phyloP scores from a whole-genome alignment of 2,329 filamentous ascomycete species.

The Colletotrichum sp. region DNA sequence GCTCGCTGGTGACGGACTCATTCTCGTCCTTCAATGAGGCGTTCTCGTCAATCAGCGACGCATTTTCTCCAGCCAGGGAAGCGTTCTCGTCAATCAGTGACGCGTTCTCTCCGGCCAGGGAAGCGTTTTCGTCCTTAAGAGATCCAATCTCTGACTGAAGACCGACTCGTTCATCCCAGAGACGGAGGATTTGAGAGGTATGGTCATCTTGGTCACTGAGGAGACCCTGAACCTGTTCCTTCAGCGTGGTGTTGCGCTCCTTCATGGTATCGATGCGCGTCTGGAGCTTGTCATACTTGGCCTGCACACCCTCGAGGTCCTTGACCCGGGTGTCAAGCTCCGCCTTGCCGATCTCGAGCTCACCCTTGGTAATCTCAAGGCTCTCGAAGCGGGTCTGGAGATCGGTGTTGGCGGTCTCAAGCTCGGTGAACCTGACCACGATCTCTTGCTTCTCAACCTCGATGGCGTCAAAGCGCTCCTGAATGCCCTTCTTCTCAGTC shows the following conservation, averaged over 20 bases:
- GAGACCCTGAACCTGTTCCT: conserved; percentile 6
- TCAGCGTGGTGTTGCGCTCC: conserved; percentile 12
- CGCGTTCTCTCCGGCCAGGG: conserved; percentile 1
- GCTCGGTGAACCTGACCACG: conserved; percentile 1
- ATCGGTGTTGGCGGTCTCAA: conserved; percentile 11
- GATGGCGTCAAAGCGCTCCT: conserved; percentile 1
- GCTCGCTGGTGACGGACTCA: conserved; percentile 16
- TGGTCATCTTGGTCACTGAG: conserved; percentile 21
- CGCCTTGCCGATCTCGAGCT: neutral
- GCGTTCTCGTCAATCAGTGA: neutral
- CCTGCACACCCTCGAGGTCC: conserved; percentile 16
- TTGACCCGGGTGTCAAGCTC: conserved; percentile 16
- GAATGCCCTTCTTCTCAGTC: conserved; percentile 7
- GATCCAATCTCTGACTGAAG: conserved; percentile 13
- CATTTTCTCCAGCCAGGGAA: conserved; percentile 1
- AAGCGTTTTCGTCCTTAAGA: conserved; percentile 17
- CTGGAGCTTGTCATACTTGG: conserved; percentile 18
- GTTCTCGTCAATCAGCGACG: neutral
- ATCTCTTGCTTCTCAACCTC: conserved; percentile 13
- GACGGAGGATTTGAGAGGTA: conserved; percentile 13
- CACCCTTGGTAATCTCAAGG: conserved; percentile 15
- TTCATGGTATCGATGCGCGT: conserved; percentile 13
- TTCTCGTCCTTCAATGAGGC: conserved; percentile 17
- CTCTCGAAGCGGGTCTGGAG: conserved; percentile 1
- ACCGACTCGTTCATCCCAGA: conserved; percentile 11